These are phyloP conservation scores for Coniochaeta hoffmannii DNA, from an alignment of 2,329 filamentous ascomycete genomes.

Conservation along the genomic window DNA sequence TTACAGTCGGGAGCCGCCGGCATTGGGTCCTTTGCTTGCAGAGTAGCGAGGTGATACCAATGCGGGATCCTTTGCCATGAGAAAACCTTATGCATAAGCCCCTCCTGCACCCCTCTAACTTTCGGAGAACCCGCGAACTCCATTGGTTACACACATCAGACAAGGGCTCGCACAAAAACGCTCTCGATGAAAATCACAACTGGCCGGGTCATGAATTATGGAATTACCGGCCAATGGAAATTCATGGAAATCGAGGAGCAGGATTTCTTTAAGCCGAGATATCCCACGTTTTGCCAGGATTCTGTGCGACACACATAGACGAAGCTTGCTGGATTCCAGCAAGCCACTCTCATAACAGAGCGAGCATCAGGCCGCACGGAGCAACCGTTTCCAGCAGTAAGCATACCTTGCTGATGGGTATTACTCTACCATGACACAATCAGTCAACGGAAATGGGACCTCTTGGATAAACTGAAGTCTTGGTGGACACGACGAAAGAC, in stretches of 20 bases:
- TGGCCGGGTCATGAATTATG: conserved; percentile 15
- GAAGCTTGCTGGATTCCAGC: not conserved
- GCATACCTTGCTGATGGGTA: not conserved
- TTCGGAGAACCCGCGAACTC: not conserved
- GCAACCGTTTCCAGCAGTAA: not conserved
- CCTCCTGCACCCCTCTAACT: conserved; percentile 1
- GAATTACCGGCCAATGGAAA: conserved; percentile 27
- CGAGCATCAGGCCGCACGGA: not conserved
- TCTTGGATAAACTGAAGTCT: not conserved
- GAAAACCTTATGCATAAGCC: not conserved
- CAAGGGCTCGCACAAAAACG: conserved; percentile 1
- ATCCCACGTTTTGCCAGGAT: not conserved
- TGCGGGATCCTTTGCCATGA: not conserved
- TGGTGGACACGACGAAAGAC: not conserved
- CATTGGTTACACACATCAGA: not conserved
- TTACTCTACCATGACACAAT: not conserved
- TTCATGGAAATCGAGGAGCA: conserved; percentile 15
- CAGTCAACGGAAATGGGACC: not conserved
- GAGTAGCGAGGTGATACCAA: not conserved
- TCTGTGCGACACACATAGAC: not conserved
- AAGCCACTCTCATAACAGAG: not conserved
- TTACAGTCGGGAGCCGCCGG: not conserved
- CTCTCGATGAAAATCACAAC: conserved; percentile 8
- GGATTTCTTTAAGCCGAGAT: conserved; percentile 9
- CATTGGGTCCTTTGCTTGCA: not conserved